Base-by-base conservation (phyloP, 306 rosid genomes). In the Erythrophleum fordii region DNA sequence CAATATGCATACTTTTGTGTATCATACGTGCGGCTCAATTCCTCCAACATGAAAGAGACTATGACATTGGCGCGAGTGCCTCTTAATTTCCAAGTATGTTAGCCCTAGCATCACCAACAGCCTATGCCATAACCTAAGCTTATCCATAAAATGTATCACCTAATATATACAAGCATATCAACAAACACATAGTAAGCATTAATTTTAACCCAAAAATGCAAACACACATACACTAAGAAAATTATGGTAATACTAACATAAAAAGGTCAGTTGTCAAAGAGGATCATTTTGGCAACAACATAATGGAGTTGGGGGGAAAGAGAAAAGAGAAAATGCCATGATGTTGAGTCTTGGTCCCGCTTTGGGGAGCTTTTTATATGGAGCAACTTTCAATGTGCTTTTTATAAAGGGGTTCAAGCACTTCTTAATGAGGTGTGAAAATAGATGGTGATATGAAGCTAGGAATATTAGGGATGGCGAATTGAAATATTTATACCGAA, bases 31-130 rank as follows among this genome's bases (percentile, higher is more conserved):
- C 70, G 74, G 2, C 94, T 60, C 72, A 58, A 75, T 56, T 39
- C 77, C 80, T 69, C 90, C 94, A 39, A 84, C 91, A 44, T 90
- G 90, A 51, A 88, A 60, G 11, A 87, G 78, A 75, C 88, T 92
- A 77, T 92, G 88, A 26, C 90, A 88, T 31, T 87, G 86, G 75
- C 90, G 97, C 56, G 90, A 81, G 49, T 85, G 90, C 74, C 97
- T 88, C 69, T 92, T 88, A 26, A 92, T 81, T 77, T 89, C 97
- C 80, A 92, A 78, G 81, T 90, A 92, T 58, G 83, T 31, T n/a
- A 85, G 66, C 42, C 94, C 94, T 34, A 90, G 16, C 8, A 88
- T 72, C 72, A 92, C 97, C 11, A 94, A 92, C 4, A 92, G 75
- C 72, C 89, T 90, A 73, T 92, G 91, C 97, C 97, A 92, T 44